phyloP scores from a whole-genome alignment of 257 asterid species.

The Euphrasia confusa region DNA sequence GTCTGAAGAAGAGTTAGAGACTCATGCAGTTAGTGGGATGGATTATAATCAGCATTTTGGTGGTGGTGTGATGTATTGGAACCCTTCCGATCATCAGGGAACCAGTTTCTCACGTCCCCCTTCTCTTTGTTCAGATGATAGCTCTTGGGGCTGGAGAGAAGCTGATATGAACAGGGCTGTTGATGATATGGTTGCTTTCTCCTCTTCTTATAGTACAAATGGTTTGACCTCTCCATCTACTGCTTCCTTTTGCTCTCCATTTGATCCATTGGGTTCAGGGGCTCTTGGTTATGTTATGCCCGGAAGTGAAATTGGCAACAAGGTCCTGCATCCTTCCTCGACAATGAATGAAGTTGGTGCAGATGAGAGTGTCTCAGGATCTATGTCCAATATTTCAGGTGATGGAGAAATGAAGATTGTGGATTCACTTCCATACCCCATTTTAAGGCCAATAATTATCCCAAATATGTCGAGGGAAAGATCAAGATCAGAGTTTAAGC shows the following conservation, averaged over 20 bases:
- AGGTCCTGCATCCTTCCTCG: constrained; percentile 78
- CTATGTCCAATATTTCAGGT: constrained; percentile 55
- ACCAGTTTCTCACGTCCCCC: constrained; percentile 94
- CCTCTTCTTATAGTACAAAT: constrained; percentile 96
- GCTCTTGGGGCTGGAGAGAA: constrained; percentile 99
- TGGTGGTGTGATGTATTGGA: constrained; percentile 99
- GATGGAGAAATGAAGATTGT: constrained; percentile 70
- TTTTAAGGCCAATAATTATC: constrained; percentile 90
- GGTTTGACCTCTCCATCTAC: constrained; percentile 96
- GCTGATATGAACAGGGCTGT: constrained; percentile 93
- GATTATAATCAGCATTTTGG: constrained; percentile 94
- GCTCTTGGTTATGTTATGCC: constrained; percentile 87
- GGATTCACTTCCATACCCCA: constrained; percentile 90
- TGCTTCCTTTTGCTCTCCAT: constrained; percentile 91
- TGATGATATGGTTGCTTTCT: constrained; percentile 99
- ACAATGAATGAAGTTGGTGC: constrained; percentile 58
- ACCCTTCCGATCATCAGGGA: constrained; percentile 85
- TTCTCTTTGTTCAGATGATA: constrained; percentile 97
- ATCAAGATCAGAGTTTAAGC: constrained; percentile 80
- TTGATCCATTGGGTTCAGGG: constrained; percentile 82
- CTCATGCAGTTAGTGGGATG: constrained; percentile 68
- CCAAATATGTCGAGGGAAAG: constrained; percentile 92
- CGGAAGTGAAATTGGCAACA: constrained; percentile 75
- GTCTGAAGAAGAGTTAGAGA: constrained; percentile 94
- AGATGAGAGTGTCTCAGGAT: constrained; percentile 72